Conservation (phyloP, 805 yeast genomes). For the Isabelozyma heimii region DNA sequence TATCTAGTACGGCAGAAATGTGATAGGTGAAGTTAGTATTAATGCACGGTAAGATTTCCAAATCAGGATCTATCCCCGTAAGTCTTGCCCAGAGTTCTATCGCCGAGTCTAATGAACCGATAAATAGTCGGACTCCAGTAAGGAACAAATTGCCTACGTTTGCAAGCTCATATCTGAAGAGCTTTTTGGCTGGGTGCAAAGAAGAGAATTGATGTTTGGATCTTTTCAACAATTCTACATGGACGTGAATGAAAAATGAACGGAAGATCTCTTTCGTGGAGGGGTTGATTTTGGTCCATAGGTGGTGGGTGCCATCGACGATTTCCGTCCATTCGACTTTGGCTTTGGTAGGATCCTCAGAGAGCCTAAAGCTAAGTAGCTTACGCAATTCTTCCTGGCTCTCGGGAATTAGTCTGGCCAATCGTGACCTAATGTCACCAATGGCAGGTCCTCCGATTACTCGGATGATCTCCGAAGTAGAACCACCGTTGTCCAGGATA, state of each 20-base stretch:
- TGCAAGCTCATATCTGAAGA: constrained; percentile 73
- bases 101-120: constrained; percentile 83
- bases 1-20: constrained; percentile 68
- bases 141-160: constrained; percentile 82
- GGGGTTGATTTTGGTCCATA: constrained; percentile 63
- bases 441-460: constrained; percentile 94
- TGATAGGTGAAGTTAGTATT: constrained; percentile 85
- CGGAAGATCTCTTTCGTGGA: constrained; percentile 70
- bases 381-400: constrained; percentile 33
- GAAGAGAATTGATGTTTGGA: constrained; percentile 41
- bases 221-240: constrained; percentile 71
- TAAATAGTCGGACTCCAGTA: constrained; percentile 76
- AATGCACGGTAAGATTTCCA: constrained; percentile 72
- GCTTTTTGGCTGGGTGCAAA: constrained; percentile 35
- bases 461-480: constrained; percentile 83
- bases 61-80: constrained; percentile 50
- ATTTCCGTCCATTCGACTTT: constrained; percentile 70
- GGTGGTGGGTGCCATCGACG: constrained; percentile 72
- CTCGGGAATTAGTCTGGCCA: constrained; percentile 69
- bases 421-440: constrained; percentile 84
- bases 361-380: constrained; percentile 47
- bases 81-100: constrained; percentile 71
- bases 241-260: constrained; percentile 75
- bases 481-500: constrained; percentile 90
- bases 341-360: constrained; percentile 49